Conservation (phyloP, 805 yeast genomes). For the Candida quercuum region DNA sequence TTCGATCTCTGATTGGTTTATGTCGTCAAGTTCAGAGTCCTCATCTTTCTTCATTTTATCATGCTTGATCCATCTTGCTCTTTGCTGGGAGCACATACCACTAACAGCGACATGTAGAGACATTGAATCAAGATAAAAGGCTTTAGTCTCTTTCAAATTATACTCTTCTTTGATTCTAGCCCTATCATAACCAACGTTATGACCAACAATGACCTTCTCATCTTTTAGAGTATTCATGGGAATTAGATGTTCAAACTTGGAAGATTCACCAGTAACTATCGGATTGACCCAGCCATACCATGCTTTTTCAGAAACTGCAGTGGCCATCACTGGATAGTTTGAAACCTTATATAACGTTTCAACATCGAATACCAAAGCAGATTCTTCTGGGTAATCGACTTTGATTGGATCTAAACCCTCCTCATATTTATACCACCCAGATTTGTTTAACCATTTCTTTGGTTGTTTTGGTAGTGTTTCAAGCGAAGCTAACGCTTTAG, state of each 20-base stretch:
- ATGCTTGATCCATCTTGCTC: constrained; percentile 70
- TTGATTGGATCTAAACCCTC: constrained; percentile 44
- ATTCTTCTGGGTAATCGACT: constrained; percentile 68
- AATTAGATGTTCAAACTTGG: constrained; percentile 52
- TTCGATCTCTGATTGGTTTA: constrained; percentile 31
- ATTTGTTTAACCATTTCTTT: constrained; percentile 43
- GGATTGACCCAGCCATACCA: constrained; percentile 98
- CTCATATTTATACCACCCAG: constrained; percentile 83
- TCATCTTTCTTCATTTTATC: constrained; percentile 29
- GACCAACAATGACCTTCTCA: constrained; percentile 74
- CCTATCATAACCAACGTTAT: constrained; percentile 86
- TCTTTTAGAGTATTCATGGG: constrained; percentile 54
- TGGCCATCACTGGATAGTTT: constrained; percentile 72
- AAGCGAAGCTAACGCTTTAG: constrained; percentile 36
- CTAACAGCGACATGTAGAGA: constrained; percentile 84
- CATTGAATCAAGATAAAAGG: constrained; percentile 87
- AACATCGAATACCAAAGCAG: constrained; percentile 78
- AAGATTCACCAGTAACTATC: constrained; percentile 50
- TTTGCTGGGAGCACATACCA: constrained; percentile 90
- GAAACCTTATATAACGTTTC: constrained; percentile 79
- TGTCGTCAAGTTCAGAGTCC: constrained; percentile 14
- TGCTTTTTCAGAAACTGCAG: constrained; percentile 68
- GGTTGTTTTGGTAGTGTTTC: constrained; percentile 37
- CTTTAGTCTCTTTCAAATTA: constrained; percentile 55
- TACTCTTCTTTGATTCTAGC: constrained; percentile 86